phyloP scores from a whole-genome alignment of 225 moss, liverwort and hornwort species.

The Bryoerythrophyllum caledonicum region DNA sequence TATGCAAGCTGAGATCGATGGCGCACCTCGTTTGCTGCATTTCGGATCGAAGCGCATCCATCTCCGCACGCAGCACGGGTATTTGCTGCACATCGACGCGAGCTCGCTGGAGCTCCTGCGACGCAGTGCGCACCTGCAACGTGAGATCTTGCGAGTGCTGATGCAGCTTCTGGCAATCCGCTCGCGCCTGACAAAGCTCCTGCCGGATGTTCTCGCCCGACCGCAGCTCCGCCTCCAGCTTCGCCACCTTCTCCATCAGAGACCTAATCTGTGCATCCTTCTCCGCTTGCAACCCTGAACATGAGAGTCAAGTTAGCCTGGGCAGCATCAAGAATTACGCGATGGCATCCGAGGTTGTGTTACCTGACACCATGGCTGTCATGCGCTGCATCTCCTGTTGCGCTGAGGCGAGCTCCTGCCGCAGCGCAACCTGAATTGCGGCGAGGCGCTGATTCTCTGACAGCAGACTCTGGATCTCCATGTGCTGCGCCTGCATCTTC shows the following conservation, averaged over 20 bases:
- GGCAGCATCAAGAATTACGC: not conserved
- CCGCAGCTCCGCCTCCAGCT: slow-evolving; percentile 74
- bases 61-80: slow-evolving; percentile 57
- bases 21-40: slow-evolving; percentile 65
- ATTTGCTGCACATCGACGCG: slow-evolving; percentile 67
- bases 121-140: slow-evolving; percentile 69
- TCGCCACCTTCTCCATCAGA: slow-evolving; percentile 69
- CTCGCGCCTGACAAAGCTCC: slow-evolving; percentile 72
- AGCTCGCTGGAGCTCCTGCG: slow-evolving; percentile 68
- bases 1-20: too few relatives aligned
- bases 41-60: slow-evolving; percentile 66
- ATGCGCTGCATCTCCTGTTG: slow-evolving; percentile 81
- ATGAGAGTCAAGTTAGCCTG: not conserved
- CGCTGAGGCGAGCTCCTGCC: slow-evolving; percentile 75
- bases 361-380: slow-evolving; percentile 62
- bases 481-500: slow-evolving; percentile 75
- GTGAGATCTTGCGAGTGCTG: slow-evolving; percentile 72
- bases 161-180: slow-evolving; percentile 77
- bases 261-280: slow-evolving; percentile 59
- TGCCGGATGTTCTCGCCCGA: slow-evolving; percentile 58
- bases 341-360: not conserved
- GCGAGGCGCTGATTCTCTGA: slow-evolving; percentile 87
- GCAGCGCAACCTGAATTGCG: slow-evolving; percentile 80
- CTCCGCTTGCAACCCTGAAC: slow-evolving; percentile 61
- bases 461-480: slow-evolving; percentile 71